Evolutionary conservation across 306 rosid genomes (phyloP).

Genomic region (Casuarina equisetifolia): DNA sequence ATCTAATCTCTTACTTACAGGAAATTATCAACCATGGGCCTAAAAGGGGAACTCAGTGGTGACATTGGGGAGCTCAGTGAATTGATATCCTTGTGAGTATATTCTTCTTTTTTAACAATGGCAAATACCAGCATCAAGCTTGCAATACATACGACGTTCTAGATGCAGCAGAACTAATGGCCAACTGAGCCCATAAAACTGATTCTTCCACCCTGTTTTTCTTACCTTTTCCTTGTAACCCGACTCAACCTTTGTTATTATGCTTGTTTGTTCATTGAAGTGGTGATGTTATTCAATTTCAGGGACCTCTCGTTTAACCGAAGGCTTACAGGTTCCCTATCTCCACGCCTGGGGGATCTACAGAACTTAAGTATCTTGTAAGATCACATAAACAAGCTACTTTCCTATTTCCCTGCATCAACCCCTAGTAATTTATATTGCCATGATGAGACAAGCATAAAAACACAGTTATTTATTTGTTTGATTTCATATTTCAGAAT

Average conservation of each 20-base stretch:
- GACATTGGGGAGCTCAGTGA: constrained; percentile 69
- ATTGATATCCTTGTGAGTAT: constrained; percentile 69
- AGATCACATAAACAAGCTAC: constrained; percentile 30
- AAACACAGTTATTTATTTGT: not conserved
- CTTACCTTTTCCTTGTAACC: not conserved
- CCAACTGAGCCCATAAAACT: not conserved
- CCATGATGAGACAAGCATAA: not conserved
- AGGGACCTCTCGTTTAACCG: constrained; percentile 74
- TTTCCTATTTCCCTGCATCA: constrained; percentile 9
- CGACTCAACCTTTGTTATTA: constrained; percentile 17
- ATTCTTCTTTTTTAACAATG: not conserved
- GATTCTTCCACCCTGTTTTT: not conserved
- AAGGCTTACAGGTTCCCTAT: constrained; percentile 55
- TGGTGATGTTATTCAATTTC: constrained; percentile 29
- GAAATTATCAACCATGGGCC: constrained; percentile 68
- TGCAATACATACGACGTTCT: not conserved
- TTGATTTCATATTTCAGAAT: constrained; percentile 51
- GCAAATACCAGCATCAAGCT: not conserved
- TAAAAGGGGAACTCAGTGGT: constrained; percentile 63
- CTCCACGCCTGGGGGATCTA: constrained; percentile 53
- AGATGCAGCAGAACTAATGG: not conserved
- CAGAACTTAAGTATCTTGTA: constrained; percentile 71
- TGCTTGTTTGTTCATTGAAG: constrained; percentile 16
- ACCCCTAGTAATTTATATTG: constrained; percentile 10
- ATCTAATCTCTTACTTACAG: constrained; percentile 26